These are phyloP conservation scores for Elaeagnus macrophylla DNA, from an alignment of 306 rosid genomes.

Conservation along the genomic window DNA sequence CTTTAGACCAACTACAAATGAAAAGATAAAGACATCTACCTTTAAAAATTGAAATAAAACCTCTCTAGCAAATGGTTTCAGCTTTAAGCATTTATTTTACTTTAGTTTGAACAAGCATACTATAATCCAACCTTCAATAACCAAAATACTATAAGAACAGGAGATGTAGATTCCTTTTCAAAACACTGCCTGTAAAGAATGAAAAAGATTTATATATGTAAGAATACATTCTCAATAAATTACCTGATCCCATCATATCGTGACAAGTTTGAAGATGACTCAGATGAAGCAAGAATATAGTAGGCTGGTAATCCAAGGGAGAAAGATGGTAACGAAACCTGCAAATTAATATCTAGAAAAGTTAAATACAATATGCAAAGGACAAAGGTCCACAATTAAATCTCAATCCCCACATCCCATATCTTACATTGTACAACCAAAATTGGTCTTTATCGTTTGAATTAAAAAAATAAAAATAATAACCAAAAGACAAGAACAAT, in stretches of 20 bases:
- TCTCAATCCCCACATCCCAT: too few species aligned
- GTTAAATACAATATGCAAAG: slow-evolving; percentile 7
- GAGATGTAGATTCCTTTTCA: neutral
- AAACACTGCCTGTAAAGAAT: neutral
- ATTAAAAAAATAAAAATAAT: neutral
- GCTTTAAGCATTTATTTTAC: too few species aligned
- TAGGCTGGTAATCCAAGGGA: slow-evolving; percentile 98
- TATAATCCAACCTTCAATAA: too few species aligned
- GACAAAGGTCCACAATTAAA: neutral
- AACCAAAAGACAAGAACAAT: slow-evolving; percentile 10
- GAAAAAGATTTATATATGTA: neutral
- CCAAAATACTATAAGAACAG: too few species aligned
- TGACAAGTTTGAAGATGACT: slow-evolving; percentile 89
- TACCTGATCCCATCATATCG: slow-evolving; percentile 96
- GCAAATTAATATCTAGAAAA: slow-evolving; percentile 21
- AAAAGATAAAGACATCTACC: too few species aligned
- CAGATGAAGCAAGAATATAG: slow-evolving; percentile 83
- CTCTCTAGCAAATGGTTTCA: too few species aligned
- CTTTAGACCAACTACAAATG: neutral
- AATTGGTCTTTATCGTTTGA: too few species aligned
- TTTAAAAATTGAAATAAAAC: too few species aligned
- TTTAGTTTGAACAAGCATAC: too few species aligned
- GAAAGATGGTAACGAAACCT: slow-evolving; percentile 91
- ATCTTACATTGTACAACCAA: too few species aligned
- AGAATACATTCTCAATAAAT: slow-evolving; percentile 6